Base-by-base conservation (phyloP, 495 filamentous ascomycete species). In the Filosporella fistucella region DNA sequence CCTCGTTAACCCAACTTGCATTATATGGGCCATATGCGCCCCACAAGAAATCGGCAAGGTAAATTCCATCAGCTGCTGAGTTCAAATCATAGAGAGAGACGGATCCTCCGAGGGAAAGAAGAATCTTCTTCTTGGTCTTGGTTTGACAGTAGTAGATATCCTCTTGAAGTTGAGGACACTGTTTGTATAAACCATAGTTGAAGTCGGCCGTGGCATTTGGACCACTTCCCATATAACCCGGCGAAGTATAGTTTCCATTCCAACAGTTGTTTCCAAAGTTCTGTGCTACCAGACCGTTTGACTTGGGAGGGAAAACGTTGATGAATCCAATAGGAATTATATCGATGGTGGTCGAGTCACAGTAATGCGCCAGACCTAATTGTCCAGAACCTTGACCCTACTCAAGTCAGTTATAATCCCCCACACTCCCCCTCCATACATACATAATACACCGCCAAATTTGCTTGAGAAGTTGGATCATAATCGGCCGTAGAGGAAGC, bases 231-330 rank as follows among this genome's bases (percentile, higher is more conserved):
- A 56, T 55, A 33, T 61, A 61, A 10, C 65, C 66, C 1, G 63
- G 63, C 16, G 63, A 61, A 1, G 57, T 32, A 35, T 67, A 65
- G 1, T 55, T 42, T 24, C 53, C 45, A 17, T 61, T 62, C 51
- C 75, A 75, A 58, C 84, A 84, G 29, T 80, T 71, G 58, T 86
- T 84, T 10, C 78, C 82, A 60, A 84, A 85, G 62, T 85, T 83
- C 26, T 72, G 72, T 4, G 71, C 77, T 8, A 81, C 80, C 46
- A 72, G 78, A 18, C 74, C 76, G 35, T 69, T 63, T 8, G 56
- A 63, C 41, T 78, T 70, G 13, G 72, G 64, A 0, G 85, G 84
- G 56, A 85, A 88, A 4, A 65, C 46, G 50, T 84, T 75, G 28
- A 88, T 66, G 59, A 88, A 89, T 0, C 68, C 82, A 23, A 88